A percentile compares a stretch with the other conserved stretches of the same genome.
Conservation (phyloP, 2,329 filamentous ascomycete species). For the Cercospora sesami region DNA sequence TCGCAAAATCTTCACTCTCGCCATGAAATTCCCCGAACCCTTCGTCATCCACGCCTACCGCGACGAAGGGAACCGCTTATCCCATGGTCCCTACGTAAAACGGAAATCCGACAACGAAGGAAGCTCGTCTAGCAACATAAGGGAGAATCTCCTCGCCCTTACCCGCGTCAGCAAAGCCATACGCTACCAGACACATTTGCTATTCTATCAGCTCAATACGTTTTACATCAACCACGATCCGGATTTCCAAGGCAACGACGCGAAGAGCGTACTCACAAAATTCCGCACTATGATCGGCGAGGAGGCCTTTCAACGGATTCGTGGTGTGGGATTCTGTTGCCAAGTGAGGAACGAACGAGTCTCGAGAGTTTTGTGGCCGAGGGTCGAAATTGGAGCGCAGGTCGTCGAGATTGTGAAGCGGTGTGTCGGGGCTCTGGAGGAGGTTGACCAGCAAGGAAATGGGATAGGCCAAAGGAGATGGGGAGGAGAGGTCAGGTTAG, state of each 20-base stretch:
- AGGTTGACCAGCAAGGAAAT: not conserved
- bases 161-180: constrained; percentile 10
- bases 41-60: constrained; percentile 16
- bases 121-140: not conserved
- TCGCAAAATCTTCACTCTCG: constrained; percentile 8
- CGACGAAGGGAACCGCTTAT: constrained; percentile 7
- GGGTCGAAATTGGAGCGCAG: not conserved
- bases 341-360: not conserved
- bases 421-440: not conserved
- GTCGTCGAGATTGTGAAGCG: not conserved
- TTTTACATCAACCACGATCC: constrained; percentile 13
- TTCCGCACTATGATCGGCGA: constrained; percentile 8
- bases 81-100: constrained; percentile 1
- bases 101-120: not conserved
- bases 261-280: not conserved
- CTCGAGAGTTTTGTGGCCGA: not conserved
- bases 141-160: constrained; percentile 5
- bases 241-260: constrained; percentile 4
- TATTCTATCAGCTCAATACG: constrained; percentile 15
- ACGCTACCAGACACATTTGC: constrained; percentile 6
- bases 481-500: not conserved
- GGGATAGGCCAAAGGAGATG: not conserved
- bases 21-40: not conserved
- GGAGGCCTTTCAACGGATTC: constrained; percentile 1
- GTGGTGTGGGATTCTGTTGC: not conserved